Percentiles rank a stretch among this genome's conserved stretches.
These are phyloP conservation scores for Wickerhamomyces kurtzmanii DNA, from an alignment of 805 yeast species.

Conservation along the genomic window DNA sequence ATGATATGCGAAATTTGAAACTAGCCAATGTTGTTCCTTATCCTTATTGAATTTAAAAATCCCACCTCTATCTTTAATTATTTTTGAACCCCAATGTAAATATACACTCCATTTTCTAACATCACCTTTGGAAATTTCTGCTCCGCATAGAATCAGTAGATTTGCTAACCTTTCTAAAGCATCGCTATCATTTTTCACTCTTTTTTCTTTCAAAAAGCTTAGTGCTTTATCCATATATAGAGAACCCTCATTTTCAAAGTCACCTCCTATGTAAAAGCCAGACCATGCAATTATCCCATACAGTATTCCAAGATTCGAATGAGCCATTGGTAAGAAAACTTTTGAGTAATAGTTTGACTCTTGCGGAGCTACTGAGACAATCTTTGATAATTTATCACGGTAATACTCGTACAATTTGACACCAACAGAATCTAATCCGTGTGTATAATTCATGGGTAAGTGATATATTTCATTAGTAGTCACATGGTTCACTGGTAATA, in stretches of 20 bases:
- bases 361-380: slow-evolving; percentile 37
- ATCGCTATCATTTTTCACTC: slow-evolving; percentile 14
- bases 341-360: slow-evolving; percentile 41
- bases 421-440: slow-evolving; percentile 33
- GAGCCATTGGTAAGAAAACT: slow-evolving; percentile 44
- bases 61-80: slow-evolving; percentile 57
- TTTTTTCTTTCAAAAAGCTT: slow-evolving; percentile 26
- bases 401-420: slow-evolving; percentile 38
- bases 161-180: slow-evolving; percentile 44
- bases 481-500: too few relatives aligned
- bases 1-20: slow-evolving; percentile 73
- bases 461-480: too few relatives aligned
- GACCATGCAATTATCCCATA: slow-evolving; percentile 53
- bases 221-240: slow-evolving; percentile 39
- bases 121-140: slow-evolving; percentile 78
- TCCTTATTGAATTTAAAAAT: slow-evolving; percentile 36
- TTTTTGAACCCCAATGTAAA: slow-evolving; percentile 53
- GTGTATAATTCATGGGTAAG: too few relatives aligned
- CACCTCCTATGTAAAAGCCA: slow-evolving; percentile 25
- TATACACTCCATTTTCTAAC: slow-evolving; percentile 66
- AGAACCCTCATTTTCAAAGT: slow-evolving; percentile 30
- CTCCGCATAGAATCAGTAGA: slow-evolving; percentile 61
- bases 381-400: slow-evolving; percentile 33
- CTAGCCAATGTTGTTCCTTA: slow-evolving; percentile 58
- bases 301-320: slow-evolving; percentile 35